Evolutionary conservation across 2,329 filamentous ascomycete species (phyloP).

Genomic region (Clarireedia sp.): DNA sequence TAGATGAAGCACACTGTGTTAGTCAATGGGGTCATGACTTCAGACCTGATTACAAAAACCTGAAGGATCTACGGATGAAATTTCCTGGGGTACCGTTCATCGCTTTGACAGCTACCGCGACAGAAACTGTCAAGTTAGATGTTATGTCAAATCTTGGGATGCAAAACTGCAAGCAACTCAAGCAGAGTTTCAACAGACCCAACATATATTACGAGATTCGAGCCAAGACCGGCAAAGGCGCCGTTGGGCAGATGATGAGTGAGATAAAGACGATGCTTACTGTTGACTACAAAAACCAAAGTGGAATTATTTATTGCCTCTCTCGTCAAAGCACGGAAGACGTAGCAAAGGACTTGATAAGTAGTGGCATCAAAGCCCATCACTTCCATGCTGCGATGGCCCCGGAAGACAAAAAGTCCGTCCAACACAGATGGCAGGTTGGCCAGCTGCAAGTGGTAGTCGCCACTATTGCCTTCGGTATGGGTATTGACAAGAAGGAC

Average conservation of each 20-base stretch:
- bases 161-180: slow-evolving; percentile 64
- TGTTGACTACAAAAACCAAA: slow-evolving; percentile 58
- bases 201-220: slow-evolving; percentile 87
- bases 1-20: slow-evolving; percentile 98
- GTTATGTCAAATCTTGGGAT: slow-evolving; percentile 90
- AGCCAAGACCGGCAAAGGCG: slow-evolving; percentile 36
- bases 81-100: slow-evolving; percentile 82
- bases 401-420: slow-evolving; percentile 54
- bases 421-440: slow-evolving; percentile 77
- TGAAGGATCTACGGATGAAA: slow-evolving; percentile 64
- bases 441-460: slow-evolving; percentile 82
- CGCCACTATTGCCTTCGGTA: slow-evolving; percentile 96
- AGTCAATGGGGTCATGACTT: slow-evolving; percentile 99
- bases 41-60: slow-evolving; percentile 84
- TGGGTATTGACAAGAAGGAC: slow-evolving; percentile 99
- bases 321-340: slow-evolving; percentile 77
- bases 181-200: slow-evolving; percentile 93
- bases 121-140: slow-evolving; percentile 83
- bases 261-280: slow-evolving; percentile 62
- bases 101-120: slow-evolving; percentile 92
- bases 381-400: slow-evolving; percentile 83
- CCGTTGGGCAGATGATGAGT: slow-evolving; percentile 27
- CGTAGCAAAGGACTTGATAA: slow-evolving; percentile 60
- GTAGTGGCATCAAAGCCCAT: slow-evolving; percentile 60
- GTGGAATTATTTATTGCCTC: slow-evolving; percentile 89